Conservation (phyloP, 2,329 filamentous ascomycete genomes). For the Didymella lethalis region DNA sequence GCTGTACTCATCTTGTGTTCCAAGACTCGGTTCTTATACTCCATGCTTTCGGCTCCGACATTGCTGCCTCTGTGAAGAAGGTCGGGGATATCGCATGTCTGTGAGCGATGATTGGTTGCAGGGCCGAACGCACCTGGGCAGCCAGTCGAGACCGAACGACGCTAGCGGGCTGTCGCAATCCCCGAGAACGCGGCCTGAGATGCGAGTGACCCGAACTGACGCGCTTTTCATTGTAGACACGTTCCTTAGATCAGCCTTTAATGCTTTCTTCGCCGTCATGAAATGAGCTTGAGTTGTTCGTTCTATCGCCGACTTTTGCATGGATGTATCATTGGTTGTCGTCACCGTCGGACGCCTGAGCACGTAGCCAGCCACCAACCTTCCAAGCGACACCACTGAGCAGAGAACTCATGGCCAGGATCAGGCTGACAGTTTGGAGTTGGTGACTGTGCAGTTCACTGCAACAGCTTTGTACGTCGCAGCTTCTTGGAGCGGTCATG, state of each 20-base stretch:
- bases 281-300: not conserved
- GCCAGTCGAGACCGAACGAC: not conserved
- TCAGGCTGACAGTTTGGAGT: not conserved
- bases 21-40: not conserved
- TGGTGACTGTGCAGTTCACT: not conserved
- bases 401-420: not conserved
- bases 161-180: not conserved
- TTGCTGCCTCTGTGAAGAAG: not conserved
- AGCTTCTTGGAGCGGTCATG: conserved; percentile 3
- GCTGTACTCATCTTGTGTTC: not conserved
- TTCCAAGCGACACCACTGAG: not conserved
- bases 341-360: not conserved
- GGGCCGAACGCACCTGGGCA: not conserved
- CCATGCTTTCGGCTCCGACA: not conserved
- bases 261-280: not conserved
- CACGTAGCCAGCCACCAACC: not conserved
- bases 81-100: not conserved
- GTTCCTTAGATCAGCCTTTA: not conserved
- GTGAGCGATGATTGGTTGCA: not conserved
- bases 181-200: not conserved
- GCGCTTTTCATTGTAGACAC: not conserved
- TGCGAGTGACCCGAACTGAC: not conserved
- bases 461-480: not conserved
- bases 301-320: not conserved
- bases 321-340: not conserved